These are phyloP conservation scores for Epichloe bromicola DNA, from an alignment of 2,329 filamentous ascomycete species.

Conservation along the genomic window DNA sequence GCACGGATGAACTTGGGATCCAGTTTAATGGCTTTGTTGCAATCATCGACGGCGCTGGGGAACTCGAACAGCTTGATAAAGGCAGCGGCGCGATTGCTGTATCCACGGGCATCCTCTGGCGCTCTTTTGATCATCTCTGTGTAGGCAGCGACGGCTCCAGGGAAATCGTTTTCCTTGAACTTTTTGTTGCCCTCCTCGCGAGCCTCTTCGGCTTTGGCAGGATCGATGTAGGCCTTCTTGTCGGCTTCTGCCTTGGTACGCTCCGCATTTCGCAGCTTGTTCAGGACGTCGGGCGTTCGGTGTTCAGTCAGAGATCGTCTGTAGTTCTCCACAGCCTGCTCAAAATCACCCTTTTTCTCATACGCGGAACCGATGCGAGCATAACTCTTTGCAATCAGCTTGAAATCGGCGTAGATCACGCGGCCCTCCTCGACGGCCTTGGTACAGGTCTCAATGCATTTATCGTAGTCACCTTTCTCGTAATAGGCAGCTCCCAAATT, in stretches of 20 bases:
- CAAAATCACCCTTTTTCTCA: conserved; percentile 74
- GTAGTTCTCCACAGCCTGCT: conserved; percentile 76
- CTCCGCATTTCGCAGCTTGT: conserved; percentile 84
- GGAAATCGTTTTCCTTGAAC: conserved; percentile 96
- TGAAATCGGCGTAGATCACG: conserved; percentile 86
- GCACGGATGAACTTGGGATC: conserved; percentile 89
- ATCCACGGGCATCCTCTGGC: conserved; percentile 83
- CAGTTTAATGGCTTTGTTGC: conserved; percentile 78
- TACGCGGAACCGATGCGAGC: conserved; percentile 89
- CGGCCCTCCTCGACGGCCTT: conserved; percentile 85
- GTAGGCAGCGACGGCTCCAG: conserved; percentile 86
- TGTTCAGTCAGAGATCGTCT: conserved; percentile 92
- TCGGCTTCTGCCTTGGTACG: conserved; percentile 69
- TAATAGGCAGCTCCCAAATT: conserved; percentile 90
- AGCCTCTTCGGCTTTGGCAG: conserved; percentile 85
- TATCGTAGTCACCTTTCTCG: conserved; percentile 90
- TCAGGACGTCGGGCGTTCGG: conserved; percentile 84
- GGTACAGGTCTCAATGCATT: conserved; percentile 73
- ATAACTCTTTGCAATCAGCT: conserved; percentile 96
- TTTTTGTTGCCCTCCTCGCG: conserved; percentile 90
- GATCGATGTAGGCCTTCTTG: conserved; percentile 73
- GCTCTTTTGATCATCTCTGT: conserved; percentile 93
- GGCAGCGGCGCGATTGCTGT: conserved; percentile 92
- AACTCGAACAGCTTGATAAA: conserved; percentile 96
- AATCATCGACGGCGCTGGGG: conserved; percentile 85